Base-by-base conservation (phyloP, 1,139 yeast species). In the Zhuliangozyma blackwelliae region DNA sequence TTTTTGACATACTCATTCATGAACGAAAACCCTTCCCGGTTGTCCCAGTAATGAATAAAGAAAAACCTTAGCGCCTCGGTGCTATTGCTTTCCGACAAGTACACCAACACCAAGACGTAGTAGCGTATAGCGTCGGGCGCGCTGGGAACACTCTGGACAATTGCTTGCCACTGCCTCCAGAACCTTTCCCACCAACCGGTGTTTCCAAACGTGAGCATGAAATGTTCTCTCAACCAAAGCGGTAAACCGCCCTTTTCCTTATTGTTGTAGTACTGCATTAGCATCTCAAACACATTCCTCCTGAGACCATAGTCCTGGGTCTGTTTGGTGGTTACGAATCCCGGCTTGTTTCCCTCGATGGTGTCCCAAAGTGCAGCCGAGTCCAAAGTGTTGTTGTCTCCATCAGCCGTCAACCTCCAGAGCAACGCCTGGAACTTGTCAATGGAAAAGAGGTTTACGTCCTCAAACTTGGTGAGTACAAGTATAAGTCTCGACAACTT, bases 141-240 rank as follows among this genome's bases (percentile, higher is more conserved):
- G 13, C 25, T 27, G 10, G 41, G 28, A 3, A 30, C 16, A 2
- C 33, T 31, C 29, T 40, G 44, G 22, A 38, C 34, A 10, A 45
- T 35, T 1, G 45, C 40, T 20, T 64, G 57, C 74, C 74, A 68
- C 34, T 63, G 56, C n/a, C 45, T 44, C 75, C 75, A 70, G 48
- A 69, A 70, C 30, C 50, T 48, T 2, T 43, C 40, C 74, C 74
- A 68, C 27, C 61, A 51, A 3, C 63, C 61, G 11, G 68, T 56
- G 41, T 65, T 67, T 1, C 75, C 76, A 39, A 61, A 66, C 2
- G 67, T 58, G 40, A 58, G 57, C 33, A 69, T 55, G 11, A 63
- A 49, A 19, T 65, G 49, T 40, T 69, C 75, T 32, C 57, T 52
- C 35, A 58, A 52, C 11, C 59, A 51, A 12, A 40, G 30, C 7